Evolutionary conservation across 208 protist species (phyloP), one percentile per base, ranked within the genome.

Genomic region (Blechomonas ayalai): DNA sequence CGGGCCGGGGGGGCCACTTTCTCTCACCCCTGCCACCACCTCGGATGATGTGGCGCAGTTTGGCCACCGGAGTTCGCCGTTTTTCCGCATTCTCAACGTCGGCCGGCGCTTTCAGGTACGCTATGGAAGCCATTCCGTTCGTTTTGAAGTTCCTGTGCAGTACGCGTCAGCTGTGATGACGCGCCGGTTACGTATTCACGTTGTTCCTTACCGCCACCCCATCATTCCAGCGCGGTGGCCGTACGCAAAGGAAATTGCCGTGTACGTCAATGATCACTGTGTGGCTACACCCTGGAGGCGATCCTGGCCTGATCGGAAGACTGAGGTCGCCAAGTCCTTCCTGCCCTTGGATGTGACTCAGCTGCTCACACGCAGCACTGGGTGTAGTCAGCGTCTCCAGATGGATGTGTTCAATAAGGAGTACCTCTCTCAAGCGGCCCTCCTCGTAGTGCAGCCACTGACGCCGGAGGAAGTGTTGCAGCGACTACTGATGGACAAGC

Each of bases 341-440:
- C 62, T 92, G 20, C 64, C 73, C 26, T 48, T 92, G 23, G 83
- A 92, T 50, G 73, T 92, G 24, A 92, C 83, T 23, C 73, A 82
- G 44, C 55, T 81, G 25, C 34, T 79, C 16, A 62, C 31, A 39
- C 54, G 56, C 37, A 67, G 59, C 50, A 49, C 39, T 16, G 48
- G 40, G 15, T 9, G 36, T 9, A 33, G 24, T 7, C 83, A 92
- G 59, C 64, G 49, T 6, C 19, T 86, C 37, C 66, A 73, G 45
- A 40, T 89, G 7, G 73, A 85, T 35, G 46, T 86, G 2, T 76
- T 79, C 54, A 67, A 68, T 35, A 69, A 59, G 49, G 79, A 92
- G 15, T 92, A 80, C 41, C 61, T 70, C 44, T 59, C 67, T 2
- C 50, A 54, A 4, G 66, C 64, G 2, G 44, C 75, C 33, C 22